Evolutionary conservation across 345 rosid species (phyloP), one percentile per base, ranked within the genome.

Genomic region (Camelina neglecta): DNA sequence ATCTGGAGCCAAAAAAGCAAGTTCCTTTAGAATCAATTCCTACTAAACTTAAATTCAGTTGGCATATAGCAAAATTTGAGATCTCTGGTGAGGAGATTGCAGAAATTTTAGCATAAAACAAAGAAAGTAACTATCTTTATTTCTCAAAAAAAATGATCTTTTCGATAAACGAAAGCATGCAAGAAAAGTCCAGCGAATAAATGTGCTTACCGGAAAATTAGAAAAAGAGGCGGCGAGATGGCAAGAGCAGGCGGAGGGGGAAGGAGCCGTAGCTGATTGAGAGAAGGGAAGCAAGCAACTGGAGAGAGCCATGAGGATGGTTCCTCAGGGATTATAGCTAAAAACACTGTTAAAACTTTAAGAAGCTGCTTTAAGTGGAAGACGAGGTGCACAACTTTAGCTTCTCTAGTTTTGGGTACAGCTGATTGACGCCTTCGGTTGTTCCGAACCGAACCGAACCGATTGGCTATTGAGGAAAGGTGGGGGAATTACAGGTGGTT

Each of bases 261-360:
- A 51, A 41, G 47, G 74, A 67, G 61, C 51, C 44, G 53, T 58
- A 20, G 36, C 67, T 58, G 79, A 67, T 59, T 24, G 79, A 67
- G 73, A 49, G 26, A 75, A 61, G 33, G 60, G 69, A 31, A 75
- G 74, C 62, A 69, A 69, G 58, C 42, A 48, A 61, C 9, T 51
- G 10, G 75, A 18, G 24, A 69, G 29, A 36, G 80, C 55, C 80
- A 76, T 75, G 67, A 57, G 54, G 41, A 11, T 57, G 15, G 8
- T 70, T 58, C 74, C 44, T 68, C 64, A 24, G 42, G 13, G 44
- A 38, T 2, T 2, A 16, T 26, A 44, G 60, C 24, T 51, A 29
- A 2, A 2, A 26, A 11, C 24, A 42, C 8, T 31, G 57, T 44
- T 44, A 18, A 18, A 73, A 18, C 21, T 35, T 51, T 0, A 53